Percentiles rank a stretch among this genome's conserved stretches.
Evolutionary conservation across 371 early-diverging fungal species (phyloP).

Genomic region (Mucor lusitanicus): DNA sequence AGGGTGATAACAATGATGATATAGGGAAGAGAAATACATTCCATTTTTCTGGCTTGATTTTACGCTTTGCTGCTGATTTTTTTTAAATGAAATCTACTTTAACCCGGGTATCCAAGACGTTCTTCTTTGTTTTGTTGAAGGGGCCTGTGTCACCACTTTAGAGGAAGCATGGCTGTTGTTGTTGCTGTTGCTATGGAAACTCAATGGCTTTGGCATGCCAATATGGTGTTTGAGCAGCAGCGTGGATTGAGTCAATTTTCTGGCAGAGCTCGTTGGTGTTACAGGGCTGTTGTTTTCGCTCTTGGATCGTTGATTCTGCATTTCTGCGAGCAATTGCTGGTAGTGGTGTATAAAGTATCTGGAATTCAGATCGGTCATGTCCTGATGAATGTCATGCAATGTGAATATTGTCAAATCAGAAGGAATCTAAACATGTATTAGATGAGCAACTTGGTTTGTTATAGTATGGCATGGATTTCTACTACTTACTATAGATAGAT

Average conservation of each 20-base stretch:
- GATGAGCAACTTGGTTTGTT: background rate
- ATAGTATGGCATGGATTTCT: background rate
- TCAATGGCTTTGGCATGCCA: background rate
- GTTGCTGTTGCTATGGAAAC: background rate
- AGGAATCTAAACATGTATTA: too few species aligned
- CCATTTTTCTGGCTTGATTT: too few species aligned
- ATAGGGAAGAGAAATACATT: too few species aligned
- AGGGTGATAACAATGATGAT: too few species aligned
- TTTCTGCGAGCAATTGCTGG: conserved; percentile 6
- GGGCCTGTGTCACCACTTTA: background rate
- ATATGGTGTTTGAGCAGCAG: conserved; percentile 1
- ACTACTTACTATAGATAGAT: conserved; percentile 62
- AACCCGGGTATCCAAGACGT: conserved; percentile 21
- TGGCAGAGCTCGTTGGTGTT: background rate
- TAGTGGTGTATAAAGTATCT: conserved; percentile 19
- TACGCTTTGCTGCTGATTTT: too few species aligned
- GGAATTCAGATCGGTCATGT: conserved; percentile 14
- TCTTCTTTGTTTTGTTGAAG: conserved; percentile 11
- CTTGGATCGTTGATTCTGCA: background rate
- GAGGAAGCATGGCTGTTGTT: background rate
- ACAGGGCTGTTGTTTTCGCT: conserved; percentile 8
- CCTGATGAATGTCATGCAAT: conserved; percentile 14
- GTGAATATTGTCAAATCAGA: conserved; percentile 15
- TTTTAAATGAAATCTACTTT: background rate
- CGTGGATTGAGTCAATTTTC: background rate